phyloP scores from a whole-genome alignment of 225 moss, liverwort and hornwort species.

The Polytrichum commune region DNA sequence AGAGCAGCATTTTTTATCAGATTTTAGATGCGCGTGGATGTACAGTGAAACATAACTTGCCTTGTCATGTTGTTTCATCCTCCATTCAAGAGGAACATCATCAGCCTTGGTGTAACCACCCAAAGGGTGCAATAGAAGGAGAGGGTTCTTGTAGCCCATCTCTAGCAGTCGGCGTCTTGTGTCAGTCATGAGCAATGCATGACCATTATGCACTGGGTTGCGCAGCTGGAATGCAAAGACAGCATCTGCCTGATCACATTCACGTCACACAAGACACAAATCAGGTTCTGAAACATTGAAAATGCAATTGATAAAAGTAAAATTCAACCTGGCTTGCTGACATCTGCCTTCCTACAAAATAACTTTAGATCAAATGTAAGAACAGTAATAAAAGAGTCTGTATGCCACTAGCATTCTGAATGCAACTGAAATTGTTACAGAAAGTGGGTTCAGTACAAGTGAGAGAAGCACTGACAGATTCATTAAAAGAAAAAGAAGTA shows the following conservation, averaged over 20 bases:
- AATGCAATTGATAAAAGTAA: not conserved
- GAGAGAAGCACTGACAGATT: too few relatives aligned
- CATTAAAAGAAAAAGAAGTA: too few relatives aligned
- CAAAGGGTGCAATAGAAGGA: constrained; percentile 80
- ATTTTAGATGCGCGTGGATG: not conserved
- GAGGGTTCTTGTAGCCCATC: constrained; percentile 83
- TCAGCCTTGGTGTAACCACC: constrained; percentile 93
- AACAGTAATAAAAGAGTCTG: too few relatives aligned
- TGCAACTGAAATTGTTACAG: too few relatives aligned
- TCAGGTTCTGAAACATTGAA: constrained; percentile 1
- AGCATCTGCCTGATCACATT: constrained; percentile 61
- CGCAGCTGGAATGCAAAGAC: constrained; percentile 91
- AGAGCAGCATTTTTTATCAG: too few relatives aligned
- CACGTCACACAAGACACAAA: not conserved
- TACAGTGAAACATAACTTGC: constrained; percentile 12
- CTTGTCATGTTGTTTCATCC: constrained; percentile 97
- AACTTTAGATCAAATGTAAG: too few relatives aligned
- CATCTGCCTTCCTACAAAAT: too few relatives aligned
- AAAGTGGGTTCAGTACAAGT: too few relatives aligned
- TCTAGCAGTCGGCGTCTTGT: constrained; percentile 81
- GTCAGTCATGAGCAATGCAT: constrained; percentile 91
- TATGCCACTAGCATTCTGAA: too few relatives aligned
- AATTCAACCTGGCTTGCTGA: too few relatives aligned
- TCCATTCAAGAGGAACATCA: constrained; percentile 87
- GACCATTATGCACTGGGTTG: constrained; percentile 91